phyloP scores from a whole-genome alignment of 202 grass and related monocot genomes.

The Dendrocalamus latiflorus region DNA sequence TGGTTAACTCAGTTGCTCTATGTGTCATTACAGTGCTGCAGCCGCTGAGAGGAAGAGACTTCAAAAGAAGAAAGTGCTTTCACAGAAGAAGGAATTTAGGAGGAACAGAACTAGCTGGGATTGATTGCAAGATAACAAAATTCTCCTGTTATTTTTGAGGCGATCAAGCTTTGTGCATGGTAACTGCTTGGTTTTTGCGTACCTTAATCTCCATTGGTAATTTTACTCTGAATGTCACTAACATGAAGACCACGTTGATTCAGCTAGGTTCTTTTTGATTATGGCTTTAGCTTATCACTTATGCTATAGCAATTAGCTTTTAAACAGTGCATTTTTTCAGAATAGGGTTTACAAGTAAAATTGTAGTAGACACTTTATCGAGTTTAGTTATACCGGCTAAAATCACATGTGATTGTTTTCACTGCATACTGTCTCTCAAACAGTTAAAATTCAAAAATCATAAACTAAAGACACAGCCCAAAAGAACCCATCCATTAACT shows the following conservation, averaged over 20 bases:
- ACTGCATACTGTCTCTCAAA: too few species aligned
- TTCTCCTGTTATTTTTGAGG: neutral
- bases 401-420: too few species aligned
- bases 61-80: slow-evolving; percentile 76
- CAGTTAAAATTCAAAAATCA: too few species aligned
- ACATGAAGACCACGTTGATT: neutral
- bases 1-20: neutral
- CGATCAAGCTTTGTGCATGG: neutral
- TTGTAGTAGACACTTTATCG: too few species aligned
- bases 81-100: slow-evolving; percentile 83
- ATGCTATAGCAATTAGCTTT: too few species aligned
- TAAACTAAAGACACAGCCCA: too few species aligned
- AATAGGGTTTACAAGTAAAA: too few species aligned
- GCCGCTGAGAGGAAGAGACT: slow-evolving; percentile 76
- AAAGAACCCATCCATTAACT: too few species aligned
- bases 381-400: too few species aligned
- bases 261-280: too few species aligned
- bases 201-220: neutral
- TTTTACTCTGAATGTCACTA: neutral
- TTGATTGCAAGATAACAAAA: slow-evolving; percentile 37
- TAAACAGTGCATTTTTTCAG: too few species aligned
- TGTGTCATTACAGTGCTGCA: slow-evolving; percentile 53
- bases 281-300: too few species aligned
- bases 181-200: slow-evolving; percentile 10
- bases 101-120: slow-evolving; percentile 66